phyloP scores from a whole-genome alignment of 2,329 filamentous ascomycete species.

The Diaporthe vexans region DNA sequence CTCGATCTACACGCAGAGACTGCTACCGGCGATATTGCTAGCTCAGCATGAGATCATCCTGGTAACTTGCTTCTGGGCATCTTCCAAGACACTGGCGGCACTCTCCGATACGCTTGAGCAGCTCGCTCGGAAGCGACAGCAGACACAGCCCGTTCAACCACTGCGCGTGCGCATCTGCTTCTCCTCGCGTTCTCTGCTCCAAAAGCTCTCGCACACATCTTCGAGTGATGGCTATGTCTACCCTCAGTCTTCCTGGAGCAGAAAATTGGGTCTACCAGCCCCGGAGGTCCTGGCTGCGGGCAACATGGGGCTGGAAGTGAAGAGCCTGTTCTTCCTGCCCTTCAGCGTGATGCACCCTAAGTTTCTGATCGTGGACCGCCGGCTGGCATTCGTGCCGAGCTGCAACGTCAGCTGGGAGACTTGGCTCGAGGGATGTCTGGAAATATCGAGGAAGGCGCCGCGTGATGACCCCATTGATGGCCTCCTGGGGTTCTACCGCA shows the following conservation, averaged over 20 bases:
- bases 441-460: conserved; percentile 57
- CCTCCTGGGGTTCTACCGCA: conserved; percentile 76
- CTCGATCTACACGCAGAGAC: conserved; percentile 65
- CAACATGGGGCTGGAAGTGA: conserved; percentile 78
- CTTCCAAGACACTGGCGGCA: conserved; percentile 71
- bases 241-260: conserved; percentile 69
- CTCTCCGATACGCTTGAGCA: conserved; percentile 70
- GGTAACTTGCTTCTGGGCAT: conserved; percentile 87
- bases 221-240: conserved; percentile 74
- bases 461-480: conserved; percentile 69
- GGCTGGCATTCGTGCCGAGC: conserved; percentile 77
- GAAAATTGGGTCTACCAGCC: conserved; percentile 74
- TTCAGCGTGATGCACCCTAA: conserved; percentile 93
- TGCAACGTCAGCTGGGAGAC: conserved; percentile 90
- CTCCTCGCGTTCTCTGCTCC: conserved; percentile 78
- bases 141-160: conserved; percentile 39
- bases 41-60: conserved; percentile 78
- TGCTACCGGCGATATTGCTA: conserved; percentile 72
- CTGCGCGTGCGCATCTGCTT: conserved; percentile 81
- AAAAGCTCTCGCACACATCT: conserved; percentile 82
- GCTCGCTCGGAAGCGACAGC: conserved; percentile 61
- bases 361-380: conserved; percentile 80
- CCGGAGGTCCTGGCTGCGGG: conserved; percentile 64
- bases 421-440: conserved; percentile 87
- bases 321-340: conserved; percentile 83